Evolutionary conservation across 306 rosid species (phyloP), one percentile per base, ranked within the genome.

Genomic region (Glycyrrhiza uralensis): DNA sequence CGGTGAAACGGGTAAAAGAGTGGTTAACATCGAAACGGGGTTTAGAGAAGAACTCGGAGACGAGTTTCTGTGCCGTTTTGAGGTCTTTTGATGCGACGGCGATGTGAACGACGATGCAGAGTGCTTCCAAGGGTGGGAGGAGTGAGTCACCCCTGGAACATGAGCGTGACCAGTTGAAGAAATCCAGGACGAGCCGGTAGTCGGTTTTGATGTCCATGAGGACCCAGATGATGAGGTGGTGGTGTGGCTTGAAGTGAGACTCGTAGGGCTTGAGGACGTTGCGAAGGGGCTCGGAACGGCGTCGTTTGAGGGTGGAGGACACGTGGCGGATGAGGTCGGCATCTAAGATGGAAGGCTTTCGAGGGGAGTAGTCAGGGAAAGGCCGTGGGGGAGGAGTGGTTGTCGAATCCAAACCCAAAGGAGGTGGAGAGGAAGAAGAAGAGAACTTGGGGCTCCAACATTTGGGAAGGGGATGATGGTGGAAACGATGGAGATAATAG

Each of bases 361-460:
- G 85, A 0, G 90, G 96, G 18, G 98, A 87, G 82, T 87, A 92
- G 69, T 89, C 92, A 41, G 98, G 98, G 65, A 92, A 92, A 15
- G 94, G 92, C 69, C 97, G 85, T n/a, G n/a, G n/a, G n/a, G n/a
- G n/a, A 29, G 77, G 54, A 76, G 54, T 75, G 41, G 82, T 69
- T 64, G 87, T n/a, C n/a, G n/a, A n/a, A n/a, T n/a, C n/a, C n/a
- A n/a, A n/a, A n/a, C n/a, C n/a, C n/a, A n/a, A n/a, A n/a, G n/a
- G n/a, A n/a, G n/a, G n/a, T n/a, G n/a, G n/a, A n/a, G n/a, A n/a
- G n/a, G n/a, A n/a, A n/a, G n/a, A n/a, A n/a, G n/a, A n/a, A n/a
- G n/a, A n/a, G n/a, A n/a, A n/a, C n/a, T n/a, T n/a, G n/a, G n/a
- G n/a, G n/a, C n/a, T n/a, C n/a, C n/a, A n/a, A n/a, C n/a, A n/a